Percentiles rank a stretch among this genome's conserved stretches.
Conservation (phyloP, 1,139 yeast genomes). For the Geotrichum phurueaensis region DNA sequence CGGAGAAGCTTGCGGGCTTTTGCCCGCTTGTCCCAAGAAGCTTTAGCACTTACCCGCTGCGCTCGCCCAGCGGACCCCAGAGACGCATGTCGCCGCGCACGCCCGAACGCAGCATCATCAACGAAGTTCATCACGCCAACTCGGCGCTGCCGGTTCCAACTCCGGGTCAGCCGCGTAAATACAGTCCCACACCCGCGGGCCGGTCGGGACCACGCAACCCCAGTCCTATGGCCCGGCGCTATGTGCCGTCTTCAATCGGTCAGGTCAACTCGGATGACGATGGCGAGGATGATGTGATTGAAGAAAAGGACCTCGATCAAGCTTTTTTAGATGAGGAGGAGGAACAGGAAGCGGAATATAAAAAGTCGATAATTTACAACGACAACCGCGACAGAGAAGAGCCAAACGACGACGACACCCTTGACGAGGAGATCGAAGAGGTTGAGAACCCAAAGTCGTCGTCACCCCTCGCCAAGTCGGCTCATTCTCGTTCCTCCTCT, state of each 20-base stretch:
- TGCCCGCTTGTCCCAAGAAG: constrained; percentile 53
- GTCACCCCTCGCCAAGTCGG: neutral
- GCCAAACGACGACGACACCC: neutral
- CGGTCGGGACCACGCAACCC: constrained; percentile 1
- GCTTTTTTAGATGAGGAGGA: neutral
- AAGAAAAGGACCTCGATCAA: neutral
- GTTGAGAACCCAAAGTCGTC: neutral
- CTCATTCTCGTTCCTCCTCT: neutral
- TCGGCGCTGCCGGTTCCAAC: constrained; percentile 84
- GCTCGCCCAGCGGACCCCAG: constrained; percentile 36
- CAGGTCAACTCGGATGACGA: constrained; percentile 13
- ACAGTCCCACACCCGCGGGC: constrained; percentile 27
- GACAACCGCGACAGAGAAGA: neutral
- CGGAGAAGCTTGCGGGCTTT: constrained; percentile 69
- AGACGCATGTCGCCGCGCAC: constrained; percentile 49
- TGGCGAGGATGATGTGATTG: neutral
- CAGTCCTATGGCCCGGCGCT: constrained; percentile 7
- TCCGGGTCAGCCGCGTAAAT: constrained; percentile 94
- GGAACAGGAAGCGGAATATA: neutral
- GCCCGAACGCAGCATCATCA: constrained; percentile 71
- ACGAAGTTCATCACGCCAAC: constrained; percentile 62
- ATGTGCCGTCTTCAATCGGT: constrained; percentile 5
- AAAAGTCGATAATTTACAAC: neutral
- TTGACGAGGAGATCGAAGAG: neutral
- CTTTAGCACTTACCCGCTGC: neutral